Evolutionary conservation across 441 rosid species (phyloP), one percentile per base, ranked within the genome.

Genomic region (Pelargonium cotyledonis): DNA sequence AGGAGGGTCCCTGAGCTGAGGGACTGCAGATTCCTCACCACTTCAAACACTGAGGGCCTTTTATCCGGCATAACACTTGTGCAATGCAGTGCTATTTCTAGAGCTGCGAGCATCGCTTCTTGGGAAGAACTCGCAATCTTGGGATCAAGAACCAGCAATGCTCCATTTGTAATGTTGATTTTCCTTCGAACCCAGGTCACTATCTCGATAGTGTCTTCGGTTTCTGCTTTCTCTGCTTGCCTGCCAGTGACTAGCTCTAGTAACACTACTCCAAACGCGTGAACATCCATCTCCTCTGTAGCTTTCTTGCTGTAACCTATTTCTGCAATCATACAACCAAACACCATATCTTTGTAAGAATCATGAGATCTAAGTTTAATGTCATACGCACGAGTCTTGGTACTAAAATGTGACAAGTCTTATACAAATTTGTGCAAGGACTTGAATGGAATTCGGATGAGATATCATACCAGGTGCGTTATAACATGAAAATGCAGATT

Each of bases 121-220:
- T 81, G 86, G 43, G 72, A 86, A 76, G 83, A 70, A 40, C 43
- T 66, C 0, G 88, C 80, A 76, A 90, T 82, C 72, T 78, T 88
- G 5, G 89, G 81, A 79, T 93, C 98, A 35, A 93, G 84, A 79
- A 90, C 89, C 77, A 84, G 85, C 10, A 72, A 60, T 57, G 86
- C 89, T 21, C 98, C 97, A 15, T 86, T 80, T 6, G 80, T 77
- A 64, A 93, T 79, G 85, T 93, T 90, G 79, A 93, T 88, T 79
- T 86, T 93, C 79, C 98, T 81, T 51, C 98, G 80, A 64, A 93
- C 96, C 88, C 88, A 89, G 73, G 82, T 93, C 86, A 93, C 88
- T 4, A 93, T 79, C 61, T 90, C 95, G 31, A 89, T 75, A 29
- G 83, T 83, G 29, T 84, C 88, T 0, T 46, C 70, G 29, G 88